These are phyloP conservation scores for Pyrus bretschneideri DNA, from an alignment of 306 rosid genomes.

Conservation along the genomic window DNA sequence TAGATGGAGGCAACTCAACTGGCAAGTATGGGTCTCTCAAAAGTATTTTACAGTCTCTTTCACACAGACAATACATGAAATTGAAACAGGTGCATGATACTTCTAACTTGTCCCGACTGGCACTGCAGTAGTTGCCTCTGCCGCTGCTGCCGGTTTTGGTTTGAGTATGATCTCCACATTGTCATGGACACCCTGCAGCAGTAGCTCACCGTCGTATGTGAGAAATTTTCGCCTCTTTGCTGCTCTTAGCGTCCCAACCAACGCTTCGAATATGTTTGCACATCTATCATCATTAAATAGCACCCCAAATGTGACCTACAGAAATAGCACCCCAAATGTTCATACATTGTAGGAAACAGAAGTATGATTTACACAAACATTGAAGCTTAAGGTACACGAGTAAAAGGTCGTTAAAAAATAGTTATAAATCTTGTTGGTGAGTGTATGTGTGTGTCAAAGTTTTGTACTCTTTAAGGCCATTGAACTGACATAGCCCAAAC, in stretches of 20 bases:
- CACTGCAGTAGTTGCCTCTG: conserved; percentile 17
- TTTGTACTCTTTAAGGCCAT: not conserved
- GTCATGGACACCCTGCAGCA: conserved; percentile 95
- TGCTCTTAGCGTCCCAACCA: conserved; percentile 88
- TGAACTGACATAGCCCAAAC: not conserved
- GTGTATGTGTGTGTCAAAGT: no score
- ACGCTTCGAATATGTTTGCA: conserved; percentile 87
- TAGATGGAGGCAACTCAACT: not conserved
- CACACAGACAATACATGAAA: not conserved
- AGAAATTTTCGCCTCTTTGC: conserved; percentile 70
- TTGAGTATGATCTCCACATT: conserved; percentile 78
- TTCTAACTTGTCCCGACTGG: conserved; percentile 18
- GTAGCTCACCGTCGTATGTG: conserved; percentile 76
- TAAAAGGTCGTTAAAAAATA: not conserved
- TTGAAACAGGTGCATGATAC: not conserved
- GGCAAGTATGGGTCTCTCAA: not conserved
- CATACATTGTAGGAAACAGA: not conserved
- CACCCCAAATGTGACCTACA: conserved; percentile 81
- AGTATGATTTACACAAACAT: not conserved
- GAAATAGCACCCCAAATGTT: not conserved
- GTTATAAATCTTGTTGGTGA: not conserved
- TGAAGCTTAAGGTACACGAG: not conserved
- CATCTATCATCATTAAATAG: conserved; percentile 76
- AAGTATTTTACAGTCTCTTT: not conserved
- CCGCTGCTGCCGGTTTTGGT: conserved; percentile 26